Conservation (phyloP, 208 protist species). For the Leishmania arabica region DNA sequence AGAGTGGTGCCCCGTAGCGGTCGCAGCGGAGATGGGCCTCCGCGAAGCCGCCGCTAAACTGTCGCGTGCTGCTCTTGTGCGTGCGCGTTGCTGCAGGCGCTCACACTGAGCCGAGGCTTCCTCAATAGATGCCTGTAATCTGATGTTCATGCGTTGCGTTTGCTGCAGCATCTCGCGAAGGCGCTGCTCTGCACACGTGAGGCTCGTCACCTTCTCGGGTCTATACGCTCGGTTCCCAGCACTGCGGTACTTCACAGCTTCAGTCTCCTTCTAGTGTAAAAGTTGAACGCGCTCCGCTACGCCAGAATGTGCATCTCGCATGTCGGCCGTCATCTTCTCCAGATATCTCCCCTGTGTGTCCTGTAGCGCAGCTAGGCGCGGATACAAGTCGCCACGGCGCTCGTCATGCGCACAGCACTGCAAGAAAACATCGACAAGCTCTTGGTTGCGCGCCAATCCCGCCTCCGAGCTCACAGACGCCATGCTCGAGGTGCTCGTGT, state of each 20-base stretch:
- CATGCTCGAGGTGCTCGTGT: neutral
- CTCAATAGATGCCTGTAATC: neutral
- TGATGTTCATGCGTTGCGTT: too few relatives aligned
- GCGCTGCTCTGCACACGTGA: neutral
- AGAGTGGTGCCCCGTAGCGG: neutral
- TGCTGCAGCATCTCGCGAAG: neutral
- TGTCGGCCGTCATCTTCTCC: neutral
- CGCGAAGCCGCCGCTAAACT: too few relatives aligned
- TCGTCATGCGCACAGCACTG: conserved; percentile 8
- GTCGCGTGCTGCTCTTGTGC: too few relatives aligned
- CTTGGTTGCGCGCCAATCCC: conserved; percentile 2
- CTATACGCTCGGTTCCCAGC: neutral
- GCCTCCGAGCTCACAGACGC: neutral
- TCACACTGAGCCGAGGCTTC: neutral
- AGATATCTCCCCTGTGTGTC: neutral
- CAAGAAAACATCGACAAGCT: conserved; percentile 3
- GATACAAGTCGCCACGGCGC: conserved; percentile 14
- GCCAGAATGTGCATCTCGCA: neutral
- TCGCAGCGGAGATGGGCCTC: neutral
- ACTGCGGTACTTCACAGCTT: neutral
- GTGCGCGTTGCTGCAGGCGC: neutral
- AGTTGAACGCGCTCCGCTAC: neutral
- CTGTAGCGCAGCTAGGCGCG: neutral
- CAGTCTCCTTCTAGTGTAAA: neutral
- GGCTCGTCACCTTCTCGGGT: neutral